phyloP scores from a whole-genome alignment of 2,329 filamentous ascomycete genomes.

The Ophiostoma tasmaniense region DNA sequence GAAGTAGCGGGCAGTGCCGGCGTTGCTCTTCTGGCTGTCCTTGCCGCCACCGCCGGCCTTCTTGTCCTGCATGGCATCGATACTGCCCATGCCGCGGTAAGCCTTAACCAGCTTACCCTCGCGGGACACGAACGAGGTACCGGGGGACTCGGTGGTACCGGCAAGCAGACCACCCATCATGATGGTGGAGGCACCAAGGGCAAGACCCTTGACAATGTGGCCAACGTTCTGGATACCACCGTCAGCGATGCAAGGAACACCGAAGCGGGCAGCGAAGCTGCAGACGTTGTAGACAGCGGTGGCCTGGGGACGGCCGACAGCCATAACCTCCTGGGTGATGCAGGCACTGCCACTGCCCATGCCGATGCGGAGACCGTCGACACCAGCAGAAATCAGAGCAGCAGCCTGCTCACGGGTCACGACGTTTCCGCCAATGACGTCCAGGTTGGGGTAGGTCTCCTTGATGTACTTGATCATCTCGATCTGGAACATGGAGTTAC shows the following conservation, averaged over 20 bases:
- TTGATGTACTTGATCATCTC: constrained; percentile 98
- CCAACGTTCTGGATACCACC: constrained; percentile 97
- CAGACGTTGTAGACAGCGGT: constrained; percentile 86
- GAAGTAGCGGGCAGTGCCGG: constrained; percentile 95
- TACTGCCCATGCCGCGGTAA: constrained; percentile 97
- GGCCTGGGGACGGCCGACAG: constrained; percentile 91
- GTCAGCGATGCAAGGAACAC: constrained; percentile 95
- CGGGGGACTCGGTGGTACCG: constrained; percentile 94
- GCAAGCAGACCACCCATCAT: constrained; percentile 99
- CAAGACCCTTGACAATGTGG: constrained; percentile 96
- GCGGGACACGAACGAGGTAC: constrained; percentile 89
- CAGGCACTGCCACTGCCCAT: constrained; percentile 98
- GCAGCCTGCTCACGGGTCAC: constrained; percentile 97
- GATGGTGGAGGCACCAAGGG: constrained; percentile 86
- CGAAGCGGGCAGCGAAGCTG: constrained; percentile 82
- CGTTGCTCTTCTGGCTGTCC: constrained; percentile 74
- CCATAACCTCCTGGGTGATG: constrained; percentile 99
- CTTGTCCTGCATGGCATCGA: constrained; percentile 99
- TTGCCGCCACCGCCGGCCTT: constrained; percentile 71
- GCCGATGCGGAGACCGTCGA: constrained; percentile 92
- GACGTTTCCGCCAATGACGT: constrained; percentile 97
- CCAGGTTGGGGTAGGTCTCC: constrained; percentile 70
- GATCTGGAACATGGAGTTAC: constrained; percentile 97
- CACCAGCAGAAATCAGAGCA: constrained; percentile 81
- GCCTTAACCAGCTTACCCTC: constrained; percentile 98